Evolutionary conservation across 2,329 filamentous ascomycete species (phyloP).

Genomic region (Trichothecium roseum): DNA sequence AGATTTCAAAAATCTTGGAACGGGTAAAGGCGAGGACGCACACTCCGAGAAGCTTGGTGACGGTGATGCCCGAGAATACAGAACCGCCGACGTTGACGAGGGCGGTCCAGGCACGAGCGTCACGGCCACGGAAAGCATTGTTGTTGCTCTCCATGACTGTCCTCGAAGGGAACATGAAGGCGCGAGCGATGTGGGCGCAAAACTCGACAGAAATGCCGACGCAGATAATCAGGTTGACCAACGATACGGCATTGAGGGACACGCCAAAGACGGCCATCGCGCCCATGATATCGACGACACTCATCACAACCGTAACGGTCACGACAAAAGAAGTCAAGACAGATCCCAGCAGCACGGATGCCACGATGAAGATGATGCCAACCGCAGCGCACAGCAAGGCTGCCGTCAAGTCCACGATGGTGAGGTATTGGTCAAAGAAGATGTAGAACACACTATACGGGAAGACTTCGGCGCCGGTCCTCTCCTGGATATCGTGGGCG

Average conservation of each 20-base stretch:
- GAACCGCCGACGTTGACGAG: slow-evolving; percentile 90
- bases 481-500: slow-evolving; percentile 59
- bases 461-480: slow-evolving; percentile 75
- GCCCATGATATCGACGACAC: slow-evolving; percentile 84
- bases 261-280: slow-evolving; percentile 86
- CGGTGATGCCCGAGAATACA: slow-evolving; percentile 91
- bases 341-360: slow-evolving; percentile 73
- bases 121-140: slow-evolving; percentile 66
- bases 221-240: slow-evolving; percentile 95
- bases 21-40: slow-evolving; percentile 86
- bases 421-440: slow-evolving; percentile 95
- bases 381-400: slow-evolving; percentile 74
- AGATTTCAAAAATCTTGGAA: slow-evolving; percentile 98
- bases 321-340: slow-evolving; percentile 72
- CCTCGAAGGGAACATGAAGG: slow-evolving; percentile 86
- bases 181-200: slow-evolving; percentile 90
- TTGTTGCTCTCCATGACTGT: slow-evolving; percentile 69
- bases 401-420: slow-evolving; percentile 70
- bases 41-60: slow-evolving; percentile 91
- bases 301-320: slow-evolving; percentile 84
- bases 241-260: slow-evolving; percentile 84
- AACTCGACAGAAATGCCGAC: slow-evolving; percentile 96
- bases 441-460: slow-evolving; percentile 97
- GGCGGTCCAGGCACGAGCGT: slow-evolving; percentile 84
- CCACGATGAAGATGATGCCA: slow-evolving; percentile 74